Evolutionary conservation across 495 filamentous ascomycete species (phyloP).

Genomic region (Staphylotrichum longicolle): DNA sequence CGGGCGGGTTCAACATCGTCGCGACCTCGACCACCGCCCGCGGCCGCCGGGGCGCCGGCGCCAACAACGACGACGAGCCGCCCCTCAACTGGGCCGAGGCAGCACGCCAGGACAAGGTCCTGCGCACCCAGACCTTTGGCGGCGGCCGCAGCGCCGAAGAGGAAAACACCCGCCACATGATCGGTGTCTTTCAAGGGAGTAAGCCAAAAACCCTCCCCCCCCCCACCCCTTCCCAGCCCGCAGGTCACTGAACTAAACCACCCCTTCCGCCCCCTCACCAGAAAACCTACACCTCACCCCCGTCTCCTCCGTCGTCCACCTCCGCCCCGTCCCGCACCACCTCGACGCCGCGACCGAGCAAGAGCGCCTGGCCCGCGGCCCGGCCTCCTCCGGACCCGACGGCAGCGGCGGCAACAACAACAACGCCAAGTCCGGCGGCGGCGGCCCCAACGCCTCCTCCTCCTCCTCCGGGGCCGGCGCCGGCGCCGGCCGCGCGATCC

Average conservation of each 20-base stretch:
- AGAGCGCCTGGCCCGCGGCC: slow-evolving; percentile 39
- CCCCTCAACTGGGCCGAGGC: slow-evolving; percentile 47
- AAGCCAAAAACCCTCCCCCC: slow-evolving; percentile 9
- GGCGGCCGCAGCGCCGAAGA: slow-evolving; percentile 38
- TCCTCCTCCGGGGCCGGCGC: slow-evolving; percentile 7
- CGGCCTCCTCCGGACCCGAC: too few relatives aligned
- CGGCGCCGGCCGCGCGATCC: slow-evolving; percentile 42
- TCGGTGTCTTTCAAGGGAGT: slow-evolving; percentile 52
- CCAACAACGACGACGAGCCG: slow-evolving; percentile 25
- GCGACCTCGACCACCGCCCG: slow-evolving; percentile 23
- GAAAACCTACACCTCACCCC: slow-evolving; percentile 51
- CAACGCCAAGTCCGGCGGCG: not conserved
- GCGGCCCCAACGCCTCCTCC: slow-evolving; percentile 8
- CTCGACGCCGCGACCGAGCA: slow-evolving; percentile 47
- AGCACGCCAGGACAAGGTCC: slow-evolving; percentile 43
- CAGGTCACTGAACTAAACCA: not conserved
- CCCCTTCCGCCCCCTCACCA: slow-evolving; percentile 17
- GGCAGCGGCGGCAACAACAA: too few relatives aligned
- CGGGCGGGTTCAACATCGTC: slow-evolving; percentile 48
- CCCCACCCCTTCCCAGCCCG: not conserved
- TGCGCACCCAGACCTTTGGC: slow-evolving; percentile 45
- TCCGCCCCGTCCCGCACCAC: slow-evolving; percentile 49
- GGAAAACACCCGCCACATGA: slow-evolving; percentile 44
- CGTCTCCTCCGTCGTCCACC: slow-evolving; percentile 43
- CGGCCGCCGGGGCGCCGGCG: slow-evolving; percentile 24